Evolutionary conservation across 176 grass and related monocot species (phyloP).

Genomic region (Carex pumila): DNA sequence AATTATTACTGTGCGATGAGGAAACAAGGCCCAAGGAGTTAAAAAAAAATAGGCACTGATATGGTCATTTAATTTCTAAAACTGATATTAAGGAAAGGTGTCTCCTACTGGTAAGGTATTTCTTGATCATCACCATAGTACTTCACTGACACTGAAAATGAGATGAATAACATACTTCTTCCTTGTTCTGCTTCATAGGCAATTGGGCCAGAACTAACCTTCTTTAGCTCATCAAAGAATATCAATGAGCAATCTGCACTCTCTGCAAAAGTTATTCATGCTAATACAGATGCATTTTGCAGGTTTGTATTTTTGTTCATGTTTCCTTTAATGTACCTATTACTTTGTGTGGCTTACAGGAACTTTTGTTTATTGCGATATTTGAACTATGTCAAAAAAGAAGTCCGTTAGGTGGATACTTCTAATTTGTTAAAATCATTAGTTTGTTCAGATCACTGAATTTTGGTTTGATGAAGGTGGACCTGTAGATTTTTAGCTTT

Average conservation of each 20-base stretch:
- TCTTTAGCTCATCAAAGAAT: slow-evolving; percentile 84
- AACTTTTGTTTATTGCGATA: not conserved
- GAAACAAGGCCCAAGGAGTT: not conserved
- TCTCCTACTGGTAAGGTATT: not conserved
- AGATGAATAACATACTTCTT: slow-evolving; percentile 1
- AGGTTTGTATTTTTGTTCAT: slow-evolving; percentile 40
- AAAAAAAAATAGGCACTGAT: not conserved
- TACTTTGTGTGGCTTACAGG: not conserved
- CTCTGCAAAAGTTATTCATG: slow-evolving; percentile 93
- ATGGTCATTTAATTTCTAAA: not conserved
- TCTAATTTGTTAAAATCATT: not conserved
- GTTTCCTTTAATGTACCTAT: not conserved
- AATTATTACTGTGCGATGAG: not conserved
- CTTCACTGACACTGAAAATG: not conserved
- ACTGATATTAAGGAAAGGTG: not conserved
- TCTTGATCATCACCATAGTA: not conserved
- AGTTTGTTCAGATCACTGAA: not conserved
- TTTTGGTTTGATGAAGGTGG: not conserved
- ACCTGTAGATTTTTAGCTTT: not conserved
- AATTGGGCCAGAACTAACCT: slow-evolving; percentile 95
- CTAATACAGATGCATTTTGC: slow-evolving; percentile 78
- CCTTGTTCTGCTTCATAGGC: slow-evolving; percentile 39
- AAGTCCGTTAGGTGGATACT: not conserved
- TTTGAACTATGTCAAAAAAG: not conserved
- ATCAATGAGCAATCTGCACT: slow-evolving; percentile 52